Conservation (phyloP, 805 yeast species). For the Kregervanrija delftensis region DNA sequence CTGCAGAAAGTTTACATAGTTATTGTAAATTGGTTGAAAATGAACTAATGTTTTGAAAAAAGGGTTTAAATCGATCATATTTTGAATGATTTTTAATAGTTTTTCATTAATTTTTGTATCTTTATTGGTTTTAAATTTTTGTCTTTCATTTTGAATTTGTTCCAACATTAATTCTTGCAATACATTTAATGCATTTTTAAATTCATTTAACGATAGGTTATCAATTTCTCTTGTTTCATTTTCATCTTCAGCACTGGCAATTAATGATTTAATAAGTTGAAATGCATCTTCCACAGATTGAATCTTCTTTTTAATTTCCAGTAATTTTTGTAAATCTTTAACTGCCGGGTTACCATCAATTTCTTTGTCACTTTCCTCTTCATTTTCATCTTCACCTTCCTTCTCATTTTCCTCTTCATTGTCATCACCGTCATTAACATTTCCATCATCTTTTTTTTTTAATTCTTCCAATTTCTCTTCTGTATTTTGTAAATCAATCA, state of each 20-base stretch:
- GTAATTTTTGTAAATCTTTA: conserved; percentile 36
- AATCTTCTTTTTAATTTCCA: conserved; percentile 39
- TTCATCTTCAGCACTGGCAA: conserved; percentile 16
- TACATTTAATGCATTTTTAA: conserved; percentile 33
- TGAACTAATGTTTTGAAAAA: conserved; percentile 45
- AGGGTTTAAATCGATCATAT: conserved; percentile 42
- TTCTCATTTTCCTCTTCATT: conserved; percentile 4
- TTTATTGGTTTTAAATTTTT: conserved; percentile 13
- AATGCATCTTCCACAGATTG: conserved; percentile 39
- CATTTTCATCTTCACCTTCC: neutral
- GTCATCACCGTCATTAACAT: conserved; percentile 11
- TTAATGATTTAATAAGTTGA: conserved; percentile 36
- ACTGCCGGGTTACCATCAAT: conserved; percentile 14
- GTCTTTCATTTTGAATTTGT: conserved; percentile 29
- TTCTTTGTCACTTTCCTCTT: neutral
- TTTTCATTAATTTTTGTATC: conserved; percentile 16
- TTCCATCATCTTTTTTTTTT: neutral
- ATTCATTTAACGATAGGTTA: conserved; percentile 19
- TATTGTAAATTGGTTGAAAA: conserved; percentile 44
- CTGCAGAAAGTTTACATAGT: conserved; percentile 38
- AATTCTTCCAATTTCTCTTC: conserved; percentile 19
- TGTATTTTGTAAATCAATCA: conserved; percentile 36
- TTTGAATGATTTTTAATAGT: conserved; percentile 36
- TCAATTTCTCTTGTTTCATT: neutral
- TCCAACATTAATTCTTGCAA: conserved; percentile 40